Evolutionary conservation across 305 asterid genomes (phyloP).

Genomic region (Ilex paraguariensis): DNA sequence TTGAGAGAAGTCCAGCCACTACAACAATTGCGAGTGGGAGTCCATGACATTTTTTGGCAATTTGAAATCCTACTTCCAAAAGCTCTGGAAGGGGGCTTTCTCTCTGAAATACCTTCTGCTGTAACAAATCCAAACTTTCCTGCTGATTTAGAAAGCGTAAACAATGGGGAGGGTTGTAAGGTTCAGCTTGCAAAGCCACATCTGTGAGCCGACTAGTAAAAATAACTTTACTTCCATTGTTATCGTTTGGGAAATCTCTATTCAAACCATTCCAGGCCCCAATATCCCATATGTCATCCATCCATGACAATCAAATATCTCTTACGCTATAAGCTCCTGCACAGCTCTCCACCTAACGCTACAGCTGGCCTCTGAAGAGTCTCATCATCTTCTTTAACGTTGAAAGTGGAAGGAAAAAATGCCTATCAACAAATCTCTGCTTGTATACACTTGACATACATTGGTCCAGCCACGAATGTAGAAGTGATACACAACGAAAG

Average conservation of each 20-base stretch:
- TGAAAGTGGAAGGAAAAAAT: background rate
- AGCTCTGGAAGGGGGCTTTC: background rate
- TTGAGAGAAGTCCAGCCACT: background rate
- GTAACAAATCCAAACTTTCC: background rate
- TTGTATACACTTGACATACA: slow-evolving; percentile 6
- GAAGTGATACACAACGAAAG: slow-evolving; percentile 6
- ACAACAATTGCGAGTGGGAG: background rate
- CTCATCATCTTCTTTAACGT: too few species aligned
- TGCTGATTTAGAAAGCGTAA: background rate
- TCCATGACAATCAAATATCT: background rate
- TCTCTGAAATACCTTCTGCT: background rate
- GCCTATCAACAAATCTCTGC: slow-evolving; percentile 1
- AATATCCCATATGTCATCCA: background rate
- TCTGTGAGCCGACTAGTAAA: background rate
- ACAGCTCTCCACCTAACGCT: background rate
- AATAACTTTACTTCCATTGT: background rate
- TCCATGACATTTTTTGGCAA: background rate
- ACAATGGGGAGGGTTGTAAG: background rate
- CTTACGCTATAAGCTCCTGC: background rate
- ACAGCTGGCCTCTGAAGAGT: background rate
- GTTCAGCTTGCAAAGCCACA: background rate
- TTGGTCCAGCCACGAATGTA: slow-evolving; percentile 9
- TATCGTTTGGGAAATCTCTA: background rate
- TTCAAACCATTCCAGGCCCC: background rate
- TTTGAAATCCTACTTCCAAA: background rate